Conservation (phyloP, 495 filamentous ascomycete genomes). For the Hyaloscypha finlandica region DNA sequence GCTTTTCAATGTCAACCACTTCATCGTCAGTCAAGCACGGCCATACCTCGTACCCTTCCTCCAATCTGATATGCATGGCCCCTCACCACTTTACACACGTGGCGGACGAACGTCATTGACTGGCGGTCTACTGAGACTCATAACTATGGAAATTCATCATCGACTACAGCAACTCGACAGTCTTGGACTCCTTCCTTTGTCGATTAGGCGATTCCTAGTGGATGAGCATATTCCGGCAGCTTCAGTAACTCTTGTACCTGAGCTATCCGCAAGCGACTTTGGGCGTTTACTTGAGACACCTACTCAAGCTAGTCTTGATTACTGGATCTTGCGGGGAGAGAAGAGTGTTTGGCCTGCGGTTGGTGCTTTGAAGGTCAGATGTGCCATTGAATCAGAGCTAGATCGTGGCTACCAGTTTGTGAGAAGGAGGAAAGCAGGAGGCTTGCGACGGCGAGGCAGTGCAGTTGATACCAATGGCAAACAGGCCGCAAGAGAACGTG, state of each 20-base stretch:
- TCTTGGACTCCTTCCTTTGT: conserved; percentile 66
- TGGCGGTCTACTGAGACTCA: conserved; percentile 65
- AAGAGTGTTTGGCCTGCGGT: conserved; percentile 92
- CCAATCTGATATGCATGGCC: conserved; percentile 75
- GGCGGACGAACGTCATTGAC: conserved; percentile 57
- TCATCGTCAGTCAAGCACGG: conserved; percentile 76
- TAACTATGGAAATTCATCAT: conserved; percentile 78
- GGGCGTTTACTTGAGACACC: conserved; percentile 77
- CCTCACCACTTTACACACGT: conserved; percentile 60
- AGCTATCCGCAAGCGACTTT: conserved; percentile 72
- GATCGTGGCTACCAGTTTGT: conserved; percentile 83
- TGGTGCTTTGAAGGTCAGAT: conserved; percentile 77
- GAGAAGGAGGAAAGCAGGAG: conserved; percentile 56
- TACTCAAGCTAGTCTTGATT: conserved; percentile 69
- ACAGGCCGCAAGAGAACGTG: conserved; percentile 24
- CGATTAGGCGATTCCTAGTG: conserved; percentile 75
- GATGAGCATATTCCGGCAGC: conserved; percentile 86
- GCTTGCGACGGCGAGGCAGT: conserved; percentile 43
- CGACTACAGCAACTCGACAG: conserved; percentile 81
- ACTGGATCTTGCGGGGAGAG: conserved; percentile 87
- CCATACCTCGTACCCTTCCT: conserved; percentile 87
- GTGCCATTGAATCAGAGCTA: conserved; percentile 82
- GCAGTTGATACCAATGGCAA: conserved; percentile 32
- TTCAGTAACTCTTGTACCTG: conserved; percentile 79
- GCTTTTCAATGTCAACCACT: conserved; percentile 93